Percentiles rank a stretch among this genome's conserved stretches.
These are phyloP conservation scores for Solanum arcanum DNA, from an alignment of 257 asterid genomes.

Conservation along the genomic window DNA sequence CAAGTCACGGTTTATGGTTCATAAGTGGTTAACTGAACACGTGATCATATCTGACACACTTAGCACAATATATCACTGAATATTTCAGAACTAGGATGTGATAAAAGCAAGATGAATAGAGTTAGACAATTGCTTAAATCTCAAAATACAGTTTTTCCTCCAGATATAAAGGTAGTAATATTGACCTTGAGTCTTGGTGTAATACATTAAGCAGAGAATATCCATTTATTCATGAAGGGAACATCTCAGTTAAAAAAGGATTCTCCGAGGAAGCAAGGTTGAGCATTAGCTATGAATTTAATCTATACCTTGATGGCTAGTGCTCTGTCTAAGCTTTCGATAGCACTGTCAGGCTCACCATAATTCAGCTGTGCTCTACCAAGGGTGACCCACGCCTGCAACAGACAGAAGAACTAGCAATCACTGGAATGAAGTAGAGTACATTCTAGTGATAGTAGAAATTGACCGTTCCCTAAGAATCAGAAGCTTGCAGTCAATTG, in stretches of 20 bases:
- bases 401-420: not conserved
- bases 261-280: not conserved
- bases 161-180: not conserved
- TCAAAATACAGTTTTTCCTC: not conserved
- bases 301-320: conserved; percentile 56
- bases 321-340: conserved; percentile 79
- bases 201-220: not conserved
- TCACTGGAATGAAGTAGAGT: not conserved
- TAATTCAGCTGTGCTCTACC: conserved; percentile 87
- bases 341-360: conserved; percentile 87
- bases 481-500: not conserved
- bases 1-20: not conserved
- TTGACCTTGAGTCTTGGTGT: not conserved
- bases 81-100: not conserved
- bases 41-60: not conserved
- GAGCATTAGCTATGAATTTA: not conserved
- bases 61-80: not conserved
- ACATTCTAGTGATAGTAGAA: not conserved
- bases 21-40: not conserved
- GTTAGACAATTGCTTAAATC: not conserved
- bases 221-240: not conserved
- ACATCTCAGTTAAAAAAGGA: not conserved
- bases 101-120: not conserved
- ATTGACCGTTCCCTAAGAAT: not conserved
- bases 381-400: conserved; percentile 87